phyloP scores from a whole-genome alignment of 495 filamentous ascomycete species.

The Neurospora discreta region DNA sequence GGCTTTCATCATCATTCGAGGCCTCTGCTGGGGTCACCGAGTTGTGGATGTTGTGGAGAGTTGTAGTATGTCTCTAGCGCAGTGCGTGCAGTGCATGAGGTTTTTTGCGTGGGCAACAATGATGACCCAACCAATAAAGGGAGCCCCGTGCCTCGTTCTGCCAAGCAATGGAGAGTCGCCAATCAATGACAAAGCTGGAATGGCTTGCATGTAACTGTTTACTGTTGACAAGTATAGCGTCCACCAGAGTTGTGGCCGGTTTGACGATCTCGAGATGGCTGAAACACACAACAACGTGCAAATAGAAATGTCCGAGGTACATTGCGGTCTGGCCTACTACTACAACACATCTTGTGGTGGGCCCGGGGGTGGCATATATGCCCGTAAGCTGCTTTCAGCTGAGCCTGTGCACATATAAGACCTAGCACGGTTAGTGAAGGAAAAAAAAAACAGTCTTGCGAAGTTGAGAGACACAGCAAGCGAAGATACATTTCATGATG shows the following conservation, averaged over 20 bases:
- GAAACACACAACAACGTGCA: not conserved
- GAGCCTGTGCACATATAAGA: not conserved
- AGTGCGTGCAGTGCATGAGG: not conserved
- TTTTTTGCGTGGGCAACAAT: not conserved
- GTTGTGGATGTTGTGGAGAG: not conserved
- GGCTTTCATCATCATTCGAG: not conserved
- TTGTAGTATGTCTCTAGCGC: not conserved
- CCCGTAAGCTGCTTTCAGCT: not conserved
- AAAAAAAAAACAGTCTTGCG: too few relatives aligned
- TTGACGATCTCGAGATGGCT: not conserved
- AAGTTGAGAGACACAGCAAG: not conserved
- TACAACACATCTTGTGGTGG: not conserved
- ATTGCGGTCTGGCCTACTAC: not conserved
- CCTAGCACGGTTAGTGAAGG: not conserved
- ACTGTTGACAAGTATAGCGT: not conserved
- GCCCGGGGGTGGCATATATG: not conserved
- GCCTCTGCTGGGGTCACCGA: not conserved
- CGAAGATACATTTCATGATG: not conserved
- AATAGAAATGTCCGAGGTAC: too few relatives aligned
- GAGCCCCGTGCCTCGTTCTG: not conserved
- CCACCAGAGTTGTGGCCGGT: not conserved
- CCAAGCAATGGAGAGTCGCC: not conserved
- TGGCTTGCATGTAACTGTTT: not conserved
- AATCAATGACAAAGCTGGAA: not conserved
- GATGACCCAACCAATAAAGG: not conserved